These are phyloP conservation scores for Didymella keratinophila DNA, from an alignment of 2,329 filamentous ascomycete species.

Conservation along the genomic window DNA sequence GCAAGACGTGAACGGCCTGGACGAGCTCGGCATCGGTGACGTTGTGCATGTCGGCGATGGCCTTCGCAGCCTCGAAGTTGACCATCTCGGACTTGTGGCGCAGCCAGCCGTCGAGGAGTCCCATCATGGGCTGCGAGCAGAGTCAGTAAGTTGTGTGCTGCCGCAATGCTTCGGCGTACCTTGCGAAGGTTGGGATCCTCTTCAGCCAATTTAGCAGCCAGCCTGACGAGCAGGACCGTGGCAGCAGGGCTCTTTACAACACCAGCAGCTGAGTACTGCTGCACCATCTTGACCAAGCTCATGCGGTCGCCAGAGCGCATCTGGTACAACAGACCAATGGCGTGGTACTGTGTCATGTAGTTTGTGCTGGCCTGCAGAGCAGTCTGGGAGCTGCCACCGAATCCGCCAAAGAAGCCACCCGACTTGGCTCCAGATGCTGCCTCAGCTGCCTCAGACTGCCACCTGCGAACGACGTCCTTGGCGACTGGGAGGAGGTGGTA, in stretches of 20 bases:
- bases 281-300: slow-evolving; percentile 99
- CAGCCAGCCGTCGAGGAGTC: slow-evolving; percentile 93
- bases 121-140: slow-evolving; percentile 80
- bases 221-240: slow-evolving; percentile 87
- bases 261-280: slow-evolving; percentile 91
- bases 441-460: slow-evolving; percentile 98
- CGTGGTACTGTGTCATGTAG: slow-evolving; percentile 98
- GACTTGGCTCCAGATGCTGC: slow-evolving; percentile 91
- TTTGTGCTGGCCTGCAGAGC: slow-evolving; percentile 79
- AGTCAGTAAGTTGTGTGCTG: slow-evolving; percentile 18
- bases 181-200: slow-evolving; percentile 88
- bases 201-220: slow-evolving; percentile 92
- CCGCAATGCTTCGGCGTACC: slow-evolving; percentile 19
- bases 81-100: slow-evolving; percentile 93
- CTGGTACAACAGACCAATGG: slow-evolving; percentile 95
- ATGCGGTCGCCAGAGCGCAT: slow-evolving; percentile 98
- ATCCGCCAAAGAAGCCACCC: slow-evolving; percentile 89
- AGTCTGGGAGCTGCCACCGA: slow-evolving; percentile 78
- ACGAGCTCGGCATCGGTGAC: slow-evolving; percentile 90
- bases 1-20: slow-evolving; percentile 92
- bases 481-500: slow-evolving; percentile 98
- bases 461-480: slow-evolving; percentile 91
- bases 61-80: slow-evolving; percentile 98
- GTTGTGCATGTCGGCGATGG: slow-evolving; percentile 93
- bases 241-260: slow-evolving; percentile 95